Base-by-base conservation (phyloP, 1,284 basidiomycete species). In the Sanguinoderma infundibulare region DNA sequence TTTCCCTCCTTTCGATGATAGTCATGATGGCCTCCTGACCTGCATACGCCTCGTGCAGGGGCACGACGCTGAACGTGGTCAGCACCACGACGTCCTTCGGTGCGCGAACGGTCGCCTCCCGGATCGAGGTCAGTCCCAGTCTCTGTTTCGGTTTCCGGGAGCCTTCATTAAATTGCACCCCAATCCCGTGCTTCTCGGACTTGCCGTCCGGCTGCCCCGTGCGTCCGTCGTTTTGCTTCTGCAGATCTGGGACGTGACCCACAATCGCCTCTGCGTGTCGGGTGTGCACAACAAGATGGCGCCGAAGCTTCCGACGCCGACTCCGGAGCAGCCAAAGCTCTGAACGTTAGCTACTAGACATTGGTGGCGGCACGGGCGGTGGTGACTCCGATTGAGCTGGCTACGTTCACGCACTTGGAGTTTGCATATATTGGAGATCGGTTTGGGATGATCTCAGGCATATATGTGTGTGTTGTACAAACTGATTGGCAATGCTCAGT, bases 231-330 rank as follows among this genome's bases (percentile, higher is more conserved):
- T 32, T 4, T 17, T 22, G 20, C 7, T 17, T 14, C 2, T 26
- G 30, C 40, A 75, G 73, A 69, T 75, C 20, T 73, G 74, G 68
- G 72, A 77, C 60, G 62, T 59, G 9, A 70, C 69, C 6, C 64
- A 69, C 35, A 64, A 76, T 38, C 74, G 69, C 8, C 73, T 84
- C 5, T 80, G 79, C 54, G 75, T 81, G 2, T 79, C 82, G 44
- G 81, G 79, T 1, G 67, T 78, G 5, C 83, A 84, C 68, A 79
- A 68, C 47, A 71, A 72, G 66, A 72, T 72, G 70, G 55, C 57
- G 42, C 67, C 70, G 0, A 58, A 51, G 47, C 24, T 58, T 28
- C 53, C 60, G 20, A 36, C 49, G 28, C 46, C 28, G 46, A 47
- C 46, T 3, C 49, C 47, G 32, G 28, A 51, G 49, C 15, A 20